phyloP scores from a whole-genome alignment of 2,329 filamentous ascomycete genomes.

The Microsporum audouinii region DNA sequence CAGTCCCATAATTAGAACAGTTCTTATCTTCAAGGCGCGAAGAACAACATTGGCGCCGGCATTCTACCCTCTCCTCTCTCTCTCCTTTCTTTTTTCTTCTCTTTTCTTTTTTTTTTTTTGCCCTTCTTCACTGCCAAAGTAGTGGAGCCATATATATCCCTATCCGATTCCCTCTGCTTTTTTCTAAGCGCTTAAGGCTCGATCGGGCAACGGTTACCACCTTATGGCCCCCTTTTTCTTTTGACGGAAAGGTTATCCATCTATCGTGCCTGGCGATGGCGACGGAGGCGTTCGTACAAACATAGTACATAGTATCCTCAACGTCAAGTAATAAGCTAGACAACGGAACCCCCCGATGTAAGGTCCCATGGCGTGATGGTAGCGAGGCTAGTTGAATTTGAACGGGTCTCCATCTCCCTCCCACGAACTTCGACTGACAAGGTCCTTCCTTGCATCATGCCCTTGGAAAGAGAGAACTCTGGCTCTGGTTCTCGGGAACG shows the following conservation, averaged over 20 bases:
- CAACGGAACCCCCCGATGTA: not conserved
- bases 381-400: not conserved
- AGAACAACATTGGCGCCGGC: not conserved
- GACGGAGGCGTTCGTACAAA: not conserved
- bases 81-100: not conserved
- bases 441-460: not conserved
- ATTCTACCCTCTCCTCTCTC: not conserved
- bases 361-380: not conserved
- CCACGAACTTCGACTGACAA: not conserved
- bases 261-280: not conserved
- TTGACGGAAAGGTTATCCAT: not conserved
- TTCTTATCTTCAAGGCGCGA: not conserved
- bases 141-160: not conserved
- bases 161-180: not conserved
- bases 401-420: not conserved
- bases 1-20: constrained; percentile 1
- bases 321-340: not conserved
- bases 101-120: not conserved
- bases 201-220: constrained; percentile 1
- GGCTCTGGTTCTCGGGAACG: constrained; percentile 4
- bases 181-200: not conserved
- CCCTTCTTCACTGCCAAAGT: not conserved
- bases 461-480: not conserved
- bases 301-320: not conserved
- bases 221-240: not conserved